Evolutionary conservation across 495 filamentous ascomycete species (phyloP), one percentile per base, ranked within the genome.

Genomic region (Daldinia concentrica): DNA sequence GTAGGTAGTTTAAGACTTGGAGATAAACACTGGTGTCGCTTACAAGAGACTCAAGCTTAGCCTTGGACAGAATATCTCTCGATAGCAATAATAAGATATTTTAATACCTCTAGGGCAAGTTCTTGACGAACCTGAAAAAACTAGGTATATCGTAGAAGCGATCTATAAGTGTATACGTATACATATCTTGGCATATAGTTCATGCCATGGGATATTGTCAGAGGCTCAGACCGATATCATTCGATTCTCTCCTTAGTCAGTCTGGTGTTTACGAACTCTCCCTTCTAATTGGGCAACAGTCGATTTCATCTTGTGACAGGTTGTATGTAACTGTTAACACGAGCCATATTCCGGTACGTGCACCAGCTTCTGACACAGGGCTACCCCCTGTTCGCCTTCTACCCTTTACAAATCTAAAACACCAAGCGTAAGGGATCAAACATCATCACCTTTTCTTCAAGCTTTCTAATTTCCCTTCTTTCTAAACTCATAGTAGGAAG

Each of bases 361-460:
- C 54, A 37, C 36, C 67, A 64, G 32, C 24, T 50, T 29, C 22
- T 65, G 67, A 68, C 58, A 45, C 55, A 60, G 27, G 50, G 50
- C 62, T 17, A 26, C 43, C 71, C 71, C 62, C 32, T 66, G 61
- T 51, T 43, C 29, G 2, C 26, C 36, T 36, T 36, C 19, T 52
- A 39, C 59, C 68, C 79, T 58, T 71, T 75, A 79, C 79, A 68
- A 73, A 68, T 71, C 76, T 82, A 78, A 82, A 82, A 82, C 81
- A 62, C 68, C 74, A 78, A 62, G 51, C 69, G 81, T 82, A 74
- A 71, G 76, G 74, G 76, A 80, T 68, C 58, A 68, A 59, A 58
- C 63, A 77, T 81, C 80, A 64, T 68, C 63, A 17, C 43, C 58
- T 52, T 22, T 52, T 52, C 66, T 43, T 62, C 62, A 55, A 54